Percentiles rank a stretch among this genome's conserved stretches.
These are phyloP conservation scores for Rhytidiadelphus loreus DNA, from an alignment of 225 moss, liverwort and hornwort genomes.

Conservation along the genomic window DNA sequence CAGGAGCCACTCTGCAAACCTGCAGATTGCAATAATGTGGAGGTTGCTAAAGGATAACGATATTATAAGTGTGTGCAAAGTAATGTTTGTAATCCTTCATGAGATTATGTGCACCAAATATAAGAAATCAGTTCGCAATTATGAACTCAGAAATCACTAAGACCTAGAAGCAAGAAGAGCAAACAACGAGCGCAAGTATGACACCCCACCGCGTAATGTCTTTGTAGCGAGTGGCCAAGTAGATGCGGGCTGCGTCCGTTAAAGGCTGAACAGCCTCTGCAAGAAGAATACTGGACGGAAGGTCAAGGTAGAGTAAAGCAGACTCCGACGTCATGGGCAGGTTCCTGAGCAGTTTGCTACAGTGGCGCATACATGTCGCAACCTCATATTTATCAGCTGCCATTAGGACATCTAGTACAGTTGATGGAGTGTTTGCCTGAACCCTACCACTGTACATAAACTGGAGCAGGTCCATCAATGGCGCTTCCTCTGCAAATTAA, in stretches of 20 bases:
- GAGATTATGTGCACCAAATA: background rate
- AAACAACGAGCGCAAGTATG: background rate
- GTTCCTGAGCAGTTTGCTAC: constrained; percentile 72
- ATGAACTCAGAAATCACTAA: background rate
- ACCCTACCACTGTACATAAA: constrained; percentile 99
- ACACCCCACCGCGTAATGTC: constrained; percentile 66
- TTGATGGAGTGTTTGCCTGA: constrained; percentile 59
- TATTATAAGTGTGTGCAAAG: background rate
- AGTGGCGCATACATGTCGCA: constrained; percentile 80
- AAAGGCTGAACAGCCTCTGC: constrained; percentile 90
- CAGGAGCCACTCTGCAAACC: background rate
- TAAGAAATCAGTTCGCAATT: background rate
- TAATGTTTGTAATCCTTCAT: background rate
- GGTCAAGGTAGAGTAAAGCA: constrained; percentile 90
- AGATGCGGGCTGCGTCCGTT: constrained; percentile 71
- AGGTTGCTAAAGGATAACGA: background rate
- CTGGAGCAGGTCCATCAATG: constrained; percentile 96
- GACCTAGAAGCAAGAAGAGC: background rate
- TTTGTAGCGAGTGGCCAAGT: constrained; percentile 70
- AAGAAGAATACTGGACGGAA: constrained; percentile 73
- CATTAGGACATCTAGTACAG: constrained; percentile 91
- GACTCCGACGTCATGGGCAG: constrained; percentile 89
- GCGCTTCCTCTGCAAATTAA: constrained; percentile 66
- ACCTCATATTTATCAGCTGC: constrained; percentile 98
- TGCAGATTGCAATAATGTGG: background rate